Conservation (phyloP, 2,329 filamentous ascomycete genomes). For the Ilyonectria robusta region DNA sequence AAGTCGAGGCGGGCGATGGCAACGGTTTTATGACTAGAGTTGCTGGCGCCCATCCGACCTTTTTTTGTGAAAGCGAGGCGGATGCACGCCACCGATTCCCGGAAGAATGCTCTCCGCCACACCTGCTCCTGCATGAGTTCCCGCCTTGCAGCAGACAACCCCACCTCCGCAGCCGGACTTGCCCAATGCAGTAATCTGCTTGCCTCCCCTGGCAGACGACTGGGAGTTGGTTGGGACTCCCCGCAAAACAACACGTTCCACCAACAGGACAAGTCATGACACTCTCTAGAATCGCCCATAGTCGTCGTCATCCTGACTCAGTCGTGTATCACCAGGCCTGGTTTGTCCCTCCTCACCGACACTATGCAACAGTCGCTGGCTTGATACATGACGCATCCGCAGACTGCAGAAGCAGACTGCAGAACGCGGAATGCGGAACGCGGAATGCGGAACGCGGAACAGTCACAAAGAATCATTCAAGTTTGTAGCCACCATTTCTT, state of each 20-base stretch:
- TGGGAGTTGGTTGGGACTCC: neutral
- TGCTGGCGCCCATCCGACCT: constrained; percentile 3
- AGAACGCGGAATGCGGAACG: neutral
- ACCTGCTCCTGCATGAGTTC: constrained; percentile 41
- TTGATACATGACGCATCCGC: neutral
- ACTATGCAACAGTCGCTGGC: neutral
- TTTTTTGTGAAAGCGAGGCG: constrained; percentile 14
- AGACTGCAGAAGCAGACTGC: neutral
- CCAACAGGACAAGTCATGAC: neutral
- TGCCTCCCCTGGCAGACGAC: neutral
- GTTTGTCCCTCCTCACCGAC: neutral
- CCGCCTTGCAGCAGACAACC: constrained; percentile 42
- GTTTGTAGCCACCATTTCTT: constrained; percentile 11
- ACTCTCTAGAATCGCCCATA: neutral
- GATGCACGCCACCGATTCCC: constrained; percentile 46
- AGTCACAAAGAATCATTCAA: neutral
- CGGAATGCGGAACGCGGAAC: neutral
- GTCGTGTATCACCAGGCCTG: neutral
- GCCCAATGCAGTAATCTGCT: constrained; percentile 46
- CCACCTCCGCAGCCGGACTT: constrained; percentile 46
- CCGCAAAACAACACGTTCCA: neutral
- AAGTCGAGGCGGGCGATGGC: neutral
- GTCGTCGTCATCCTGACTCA: neutral
- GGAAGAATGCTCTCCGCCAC: constrained; percentile 50
- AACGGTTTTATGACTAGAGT: constrained; percentile 28